These are phyloP conservation scores for Claviceps lovelessii DNA, from an alignment of 2,329 filamentous ascomycete species.

Conservation along the genomic window DNA sequence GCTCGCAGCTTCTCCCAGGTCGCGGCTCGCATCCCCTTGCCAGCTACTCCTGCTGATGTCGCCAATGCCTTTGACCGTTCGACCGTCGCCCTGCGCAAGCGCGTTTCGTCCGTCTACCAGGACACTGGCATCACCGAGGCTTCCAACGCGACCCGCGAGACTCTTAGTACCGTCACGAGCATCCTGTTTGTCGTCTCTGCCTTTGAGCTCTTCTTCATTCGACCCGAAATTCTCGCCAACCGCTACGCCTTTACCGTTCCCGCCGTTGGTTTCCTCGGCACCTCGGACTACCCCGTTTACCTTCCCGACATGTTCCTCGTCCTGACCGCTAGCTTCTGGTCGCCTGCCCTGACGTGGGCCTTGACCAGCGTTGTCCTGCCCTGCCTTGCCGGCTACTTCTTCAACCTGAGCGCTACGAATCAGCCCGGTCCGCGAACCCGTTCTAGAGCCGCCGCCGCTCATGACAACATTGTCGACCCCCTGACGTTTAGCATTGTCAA, in stretches of 20 bases:
- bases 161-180: slow-evolving; percentile 55
- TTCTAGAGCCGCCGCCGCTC: slow-evolving; percentile 17
- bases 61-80: slow-evolving; percentile 62
- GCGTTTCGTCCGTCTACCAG: slow-evolving; percentile 49
- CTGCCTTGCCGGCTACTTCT: slow-evolving; percentile 65
- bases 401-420: slow-evolving; percentile 59
- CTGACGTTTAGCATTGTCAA: slow-evolving; percentile 83
- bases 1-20: slow-evolving; percentile 39
- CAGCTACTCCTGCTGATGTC: slow-evolving; percentile 66
- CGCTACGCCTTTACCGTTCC: slow-evolving; percentile 62
- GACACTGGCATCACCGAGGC: slow-evolving; percentile 52
- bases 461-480: slow-evolving; percentile 60
- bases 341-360: slow-evolving; percentile 61
- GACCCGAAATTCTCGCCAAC: slow-evolving; percentile 55
- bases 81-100: slow-evolving; percentile 49
- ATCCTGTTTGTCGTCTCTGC: slow-evolving; percentile 54
- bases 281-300: slow-evolving; percentile 45
- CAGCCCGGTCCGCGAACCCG: slow-evolving; percentile 28
- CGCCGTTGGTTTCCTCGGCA: slow-evolving; percentile 39
- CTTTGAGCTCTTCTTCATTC: slow-evolving; percentile 58
- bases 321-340: slow-evolving; percentile 70
- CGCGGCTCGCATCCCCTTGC: slow-evolving; percentile 51
- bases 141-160: slow-evolving; percentile 51
- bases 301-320: slow-evolving; percentile 72
- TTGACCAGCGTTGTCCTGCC: slow-evolving; percentile 59